Base-by-base conservation (phyloP, 805 yeast species). In the Candida anglica region DNA sequence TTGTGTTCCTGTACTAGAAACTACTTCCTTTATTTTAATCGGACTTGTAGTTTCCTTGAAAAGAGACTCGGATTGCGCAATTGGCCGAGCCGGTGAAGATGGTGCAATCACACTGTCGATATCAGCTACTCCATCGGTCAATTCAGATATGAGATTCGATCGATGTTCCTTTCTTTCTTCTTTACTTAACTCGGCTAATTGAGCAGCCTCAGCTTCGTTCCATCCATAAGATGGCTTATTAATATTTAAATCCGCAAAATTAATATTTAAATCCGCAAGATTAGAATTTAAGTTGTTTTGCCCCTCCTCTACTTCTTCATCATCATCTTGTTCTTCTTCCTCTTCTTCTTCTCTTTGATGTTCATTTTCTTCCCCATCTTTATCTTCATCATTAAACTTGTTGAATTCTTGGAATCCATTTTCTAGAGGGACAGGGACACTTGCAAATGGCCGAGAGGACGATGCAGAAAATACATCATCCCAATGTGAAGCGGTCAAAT, bases 401-500 rank as follows among this genome's bases (percentile, higher is more conserved):
- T 40, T 40, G 40, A 14, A 44, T 32, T 32, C 34, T 14, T 32
- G 34, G 18, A 32, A 32, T 13, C 34, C 34, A 25, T 32, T 32
- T 22, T 32, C 34, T 8, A 32, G 5, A 6, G 28, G 15, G 11
- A 29, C 10, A n/a, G 16, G 28, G 15, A 13, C 14, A 18, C 37
- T 38, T 5, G 27, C 33, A 34, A 35, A 42, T 2, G 42, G 27
- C 16, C 25, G 18, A 10, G 17, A n/a, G 7, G 26, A 15, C n/a
- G 20, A 16, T 8, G 29, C 18, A 13, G 30, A 17, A 16, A 24
- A 36, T 3, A 68, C 73, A 44, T 78, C 85, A 37, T 72, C 83
- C 86, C 85, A 79, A 38, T 70, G 75, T 2, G 79, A 71, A 4
- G 75, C 73, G 7, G 74, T 69, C 19, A 75, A 58, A 34, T 71